Percentiles rank a stretch among this genome's conserved stretches.
These are phyloP conservation scores for Bombardia bombarda DNA, from an alignment of 495 filamentous ascomycete genomes.

Conservation along the genomic window DNA sequence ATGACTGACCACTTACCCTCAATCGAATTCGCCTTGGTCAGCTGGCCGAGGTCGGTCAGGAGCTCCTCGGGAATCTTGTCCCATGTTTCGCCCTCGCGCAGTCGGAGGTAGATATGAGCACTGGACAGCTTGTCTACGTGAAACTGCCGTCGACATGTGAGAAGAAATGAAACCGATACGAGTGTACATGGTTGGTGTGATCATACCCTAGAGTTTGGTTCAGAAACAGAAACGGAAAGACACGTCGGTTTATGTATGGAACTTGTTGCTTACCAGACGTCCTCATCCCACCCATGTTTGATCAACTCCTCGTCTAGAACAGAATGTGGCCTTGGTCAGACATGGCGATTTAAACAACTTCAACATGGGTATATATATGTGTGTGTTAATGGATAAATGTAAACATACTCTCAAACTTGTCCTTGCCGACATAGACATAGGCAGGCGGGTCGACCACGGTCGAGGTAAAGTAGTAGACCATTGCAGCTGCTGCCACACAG, in stretches of 20 bases:
- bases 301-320: conserved; percentile 87
- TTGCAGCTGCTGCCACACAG: conserved; percentile 21
- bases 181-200: neutral
- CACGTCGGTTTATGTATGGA: neutral
- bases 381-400: neutral
- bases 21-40: conserved; percentile 98
- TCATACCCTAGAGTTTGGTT: conserved; percentile 1
- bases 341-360: neutral
- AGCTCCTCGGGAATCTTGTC: conserved; percentile 69
- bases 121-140: conserved; percentile 96
- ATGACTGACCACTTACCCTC: conserved; percentile 52
- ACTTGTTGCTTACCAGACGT: conserved; percentile 67
- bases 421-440: conserved; percentile 92
- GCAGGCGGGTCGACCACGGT: conserved; percentile 63
- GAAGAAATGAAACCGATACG: neutral
- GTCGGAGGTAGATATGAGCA: conserved; percentile 88
- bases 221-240: neutral
- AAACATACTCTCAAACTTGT: conserved; percentile 94
- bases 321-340: conserved; percentile 2
- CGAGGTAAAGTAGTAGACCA: conserved; percentile 97
- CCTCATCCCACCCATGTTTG: conserved; percentile 83
- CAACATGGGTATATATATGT: too few species aligned
- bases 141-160: conserved; percentile 48
- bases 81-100: conserved; percentile 77
- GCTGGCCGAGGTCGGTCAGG: conserved; percentile 79